Evolutionary conservation across 2,329 filamentous ascomycete genomes (phyloP).

Genomic region (Colletotrichum acutatum): DNA sequence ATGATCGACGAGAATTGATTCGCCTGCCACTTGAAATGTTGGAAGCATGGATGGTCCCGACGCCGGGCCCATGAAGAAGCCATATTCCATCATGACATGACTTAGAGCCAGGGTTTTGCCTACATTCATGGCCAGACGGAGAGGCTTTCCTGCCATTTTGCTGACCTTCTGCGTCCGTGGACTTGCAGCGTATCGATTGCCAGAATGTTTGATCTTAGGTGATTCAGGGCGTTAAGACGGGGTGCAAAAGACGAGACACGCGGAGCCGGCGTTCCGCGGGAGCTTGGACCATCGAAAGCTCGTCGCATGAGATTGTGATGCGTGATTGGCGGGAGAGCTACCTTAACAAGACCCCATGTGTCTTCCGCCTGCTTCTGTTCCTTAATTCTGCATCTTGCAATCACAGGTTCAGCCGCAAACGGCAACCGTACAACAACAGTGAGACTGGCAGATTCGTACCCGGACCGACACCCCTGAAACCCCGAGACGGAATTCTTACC

Average conservation of each 20-base stretch:
- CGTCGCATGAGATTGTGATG: slow-evolving; percentile 7
- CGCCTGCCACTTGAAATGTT: slow-evolving; percentile 75
- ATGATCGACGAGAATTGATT: slow-evolving; percentile 76
- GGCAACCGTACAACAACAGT: neutral
- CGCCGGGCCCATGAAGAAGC: slow-evolving; percentile 68
- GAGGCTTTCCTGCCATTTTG: slow-evolving; percentile 19
- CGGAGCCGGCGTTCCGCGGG: neutral
- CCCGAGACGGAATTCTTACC: neutral
- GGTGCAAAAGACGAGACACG: neutral
- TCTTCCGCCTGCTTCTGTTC: neutral
- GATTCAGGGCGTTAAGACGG: neutral
- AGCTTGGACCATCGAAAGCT: slow-evolving; percentile 34
- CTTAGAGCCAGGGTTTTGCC: slow-evolving; percentile 58
- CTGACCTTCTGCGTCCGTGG: neutral
- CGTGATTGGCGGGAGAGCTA: slow-evolving; percentile 27
- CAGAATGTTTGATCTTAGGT: neutral
- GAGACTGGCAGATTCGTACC: neutral
- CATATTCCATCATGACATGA: slow-evolving; percentile 69
- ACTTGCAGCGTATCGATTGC: neutral
- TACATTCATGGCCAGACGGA: slow-evolving; percentile 56
- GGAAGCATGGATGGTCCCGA: slow-evolving; percentile 90
- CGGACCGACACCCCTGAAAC: neutral
- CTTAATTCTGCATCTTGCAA: neutral
- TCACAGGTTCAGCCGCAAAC: neutral
- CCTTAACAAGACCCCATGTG: neutral